A percentile compares a stretch with the other conserved stretches of the same genome.
Evolutionary conservation across 2,329 filamentous ascomycete genomes (phyloP).

Genomic region (Fusarium nematophilum): DNA sequence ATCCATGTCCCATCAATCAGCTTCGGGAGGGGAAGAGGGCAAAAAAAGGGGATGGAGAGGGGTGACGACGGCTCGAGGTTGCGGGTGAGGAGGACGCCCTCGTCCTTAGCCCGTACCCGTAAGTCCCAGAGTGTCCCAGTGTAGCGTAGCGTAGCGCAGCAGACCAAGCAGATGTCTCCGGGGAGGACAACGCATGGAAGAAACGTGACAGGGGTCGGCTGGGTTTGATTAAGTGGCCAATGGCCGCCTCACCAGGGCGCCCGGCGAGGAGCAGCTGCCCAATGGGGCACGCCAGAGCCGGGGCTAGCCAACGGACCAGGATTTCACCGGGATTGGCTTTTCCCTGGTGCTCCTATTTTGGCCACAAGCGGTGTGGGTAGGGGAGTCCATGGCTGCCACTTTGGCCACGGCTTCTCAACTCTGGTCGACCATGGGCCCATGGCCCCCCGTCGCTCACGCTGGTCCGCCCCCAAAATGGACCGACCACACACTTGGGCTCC

Average conservation of each 20-base stretch:
- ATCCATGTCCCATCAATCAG: constrained; percentile 16
- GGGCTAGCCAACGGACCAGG: constrained; percentile 58
- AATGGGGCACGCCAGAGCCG: constrained; percentile 62
- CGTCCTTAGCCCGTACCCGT: constrained; percentile 19
- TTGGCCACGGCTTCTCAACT: constrained; percentile 19
- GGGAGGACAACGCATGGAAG: constrained; percentile 61
- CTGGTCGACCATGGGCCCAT: constrained; percentile 34
- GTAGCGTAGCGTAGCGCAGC: constrained; percentile 28
- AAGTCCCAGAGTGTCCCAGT: constrained; percentile 15
- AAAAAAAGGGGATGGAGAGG: constrained; percentile 29
- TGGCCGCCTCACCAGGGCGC: constrained; percentile 52
- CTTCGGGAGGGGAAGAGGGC: constrained; percentile 1
- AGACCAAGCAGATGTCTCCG: constrained; percentile 40
- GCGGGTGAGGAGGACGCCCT: constrained; percentile 18
- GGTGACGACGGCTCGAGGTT: constrained; percentile 21
- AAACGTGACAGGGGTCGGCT: constrained; percentile 61
- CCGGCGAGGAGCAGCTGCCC: constrained; percentile 60
- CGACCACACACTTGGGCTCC: constrained; percentile 36
- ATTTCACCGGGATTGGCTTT: constrained; percentile 51
- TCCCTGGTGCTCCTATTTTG: constrained; percentile 45
- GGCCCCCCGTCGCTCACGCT: constrained; percentile 28
- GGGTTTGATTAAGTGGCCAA: constrained; percentile 66
- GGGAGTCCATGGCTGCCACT: constrained; percentile 14
- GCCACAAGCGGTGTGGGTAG: constrained; percentile 49
- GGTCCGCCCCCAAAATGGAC: constrained; percentile 39